Evolutionary conservation across 176 grass and related monocot species (phyloP), one percentile per base, ranked within the genome.

Genomic region (Zea luxurians): DNA sequence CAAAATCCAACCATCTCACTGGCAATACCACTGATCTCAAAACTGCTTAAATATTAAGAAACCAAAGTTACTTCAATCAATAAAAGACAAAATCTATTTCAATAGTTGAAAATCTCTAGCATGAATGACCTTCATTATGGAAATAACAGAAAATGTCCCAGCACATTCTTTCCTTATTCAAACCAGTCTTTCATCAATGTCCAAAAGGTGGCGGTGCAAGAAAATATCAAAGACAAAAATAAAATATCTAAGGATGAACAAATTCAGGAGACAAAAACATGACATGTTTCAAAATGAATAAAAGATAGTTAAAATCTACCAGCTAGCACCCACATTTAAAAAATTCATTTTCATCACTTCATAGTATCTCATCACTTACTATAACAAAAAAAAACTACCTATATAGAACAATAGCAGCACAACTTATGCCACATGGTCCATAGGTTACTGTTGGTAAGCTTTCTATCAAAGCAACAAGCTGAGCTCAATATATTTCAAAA

Each of bases 1-100:
- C 46, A n/a, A 75, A 78, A 75, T 13, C 36, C 6, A 83, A 58
- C 17, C 43, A 63, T 70, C 64, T 80, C 47, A 66, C 16, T 10
- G 34, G 54, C 34, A 66, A 34, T 66, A 20, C 49, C 35, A 74
- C 4, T 73, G 18, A 37, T 18, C 48, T 46, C 2, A 61, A 10
- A 43, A 42, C 12, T 40, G 35, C 46, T 11, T 48, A 18, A 74
- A n/a, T 20, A 16, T 52, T 42, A 27, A 27, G 27, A 27, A 27
- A 27, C 27, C 27, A 27, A 27, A 27, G 27, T 27, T 27, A 27
- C 27, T 27, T 27, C 27, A 27, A 27, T 27, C 27, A 27, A 27
- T 27, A 27, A 27, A 27, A 27, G 27, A 27, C 27, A 27, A 13
- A 27, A 50, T 45, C 34, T 62, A 61, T 37, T 42, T 53, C 34